phyloP scores from a whole-genome alignment of 2,329 filamentous ascomycete genomes.

The Cordyceps sp. region DNA sequence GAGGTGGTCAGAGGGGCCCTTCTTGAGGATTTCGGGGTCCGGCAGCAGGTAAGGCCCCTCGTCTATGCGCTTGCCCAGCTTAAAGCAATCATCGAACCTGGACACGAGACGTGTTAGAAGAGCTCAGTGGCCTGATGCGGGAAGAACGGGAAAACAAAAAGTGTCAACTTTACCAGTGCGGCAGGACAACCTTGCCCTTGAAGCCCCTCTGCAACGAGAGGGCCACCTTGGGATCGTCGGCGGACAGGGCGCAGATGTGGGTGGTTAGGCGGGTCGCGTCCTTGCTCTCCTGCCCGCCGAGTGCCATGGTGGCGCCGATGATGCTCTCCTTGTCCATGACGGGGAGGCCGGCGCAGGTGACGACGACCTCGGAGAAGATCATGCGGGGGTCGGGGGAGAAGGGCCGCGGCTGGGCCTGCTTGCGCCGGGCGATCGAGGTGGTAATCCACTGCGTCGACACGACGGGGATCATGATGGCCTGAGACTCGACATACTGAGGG shows the following conservation, averaged over 20 bases:
- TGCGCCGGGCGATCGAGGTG: slow-evolving; percentile 50
- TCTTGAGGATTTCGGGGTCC: slow-evolving; percentile 64
- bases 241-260: slow-evolving; percentile 70
- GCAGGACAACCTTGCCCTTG: slow-evolving; percentile 69
- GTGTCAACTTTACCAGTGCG: slow-evolving; percentile 57
- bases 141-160: neutral
- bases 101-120: neutral
- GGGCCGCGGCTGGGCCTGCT: slow-evolving; percentile 61
- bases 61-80: slow-evolving; percentile 77
- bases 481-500: slow-evolving; percentile 61
- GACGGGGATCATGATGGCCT: slow-evolving; percentile 66
- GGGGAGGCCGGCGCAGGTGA: slow-evolving; percentile 74
- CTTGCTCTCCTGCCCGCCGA: slow-evolving; percentile 69
- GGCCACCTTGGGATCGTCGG: slow-evolving; percentile 56
- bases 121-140: neutral
- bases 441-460: slow-evolving; percentile 71
- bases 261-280: slow-evolving; percentile 61
- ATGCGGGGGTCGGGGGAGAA: slow-evolving; percentile 83
- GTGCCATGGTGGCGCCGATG: slow-evolving; percentile 70
- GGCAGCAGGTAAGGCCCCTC: slow-evolving; percentile 77
- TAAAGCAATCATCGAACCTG: slow-evolving; percentile 94
- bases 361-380: slow-evolving; percentile 72
- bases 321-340: slow-evolving; percentile 82
- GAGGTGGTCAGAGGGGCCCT: slow-evolving; percentile 36
- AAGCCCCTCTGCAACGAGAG: slow-evolving; percentile 46